Percentiles rank a stretch among this genome's conserved stretches.
Evolutionary conservation across 2,329 filamentous ascomycete genomes (phyloP).

Genomic region (Thyridium curvatum): DNA sequence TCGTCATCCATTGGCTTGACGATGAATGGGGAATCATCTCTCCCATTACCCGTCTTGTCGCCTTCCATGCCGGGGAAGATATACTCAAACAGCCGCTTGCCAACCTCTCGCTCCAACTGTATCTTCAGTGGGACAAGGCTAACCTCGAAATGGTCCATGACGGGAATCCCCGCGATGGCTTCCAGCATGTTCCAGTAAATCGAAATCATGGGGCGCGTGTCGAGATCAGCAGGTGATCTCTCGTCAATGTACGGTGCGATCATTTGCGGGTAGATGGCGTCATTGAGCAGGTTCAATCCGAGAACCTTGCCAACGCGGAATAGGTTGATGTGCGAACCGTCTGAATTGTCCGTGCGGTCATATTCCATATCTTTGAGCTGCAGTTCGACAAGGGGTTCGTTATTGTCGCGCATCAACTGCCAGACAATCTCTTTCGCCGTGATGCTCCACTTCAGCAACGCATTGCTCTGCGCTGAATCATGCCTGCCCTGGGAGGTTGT

Average conservation of each 20-base stretch:
- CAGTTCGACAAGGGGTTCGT: slow-evolving; percentile 85
- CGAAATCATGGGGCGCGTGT: slow-evolving; percentile 74
- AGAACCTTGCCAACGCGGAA: slow-evolving; percentile 84
- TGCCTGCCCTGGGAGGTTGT: slow-evolving; percentile 83
- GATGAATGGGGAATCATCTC: slow-evolving; percentile 56
- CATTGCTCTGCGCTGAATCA: slow-evolving; percentile 68
- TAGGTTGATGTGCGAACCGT: slow-evolving; percentile 91
- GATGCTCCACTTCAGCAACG: slow-evolving; percentile 85
- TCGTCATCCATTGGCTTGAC: slow-evolving; percentile 25
- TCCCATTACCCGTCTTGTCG: slow-evolving; percentile 34
- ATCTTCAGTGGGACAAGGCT: slow-evolving; percentile 89
- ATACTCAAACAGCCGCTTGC: slow-evolving; percentile 92
- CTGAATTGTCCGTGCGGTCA: slow-evolving; percentile 91
- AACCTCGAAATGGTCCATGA: slow-evolving; percentile 95
- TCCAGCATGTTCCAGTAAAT: slow-evolving; percentile 99
- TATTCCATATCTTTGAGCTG: slow-evolving; percentile 89
- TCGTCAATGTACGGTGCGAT: slow-evolving; percentile 81
- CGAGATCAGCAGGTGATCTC: slow-evolving; percentile 33
- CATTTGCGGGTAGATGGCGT: slow-evolving; percentile 94
- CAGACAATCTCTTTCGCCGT: slow-evolving; percentile 94
- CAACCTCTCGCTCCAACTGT: slow-evolving; percentile 87
- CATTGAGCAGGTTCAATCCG: slow-evolving; percentile 81
- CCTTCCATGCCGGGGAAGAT: slow-evolving; percentile 81
- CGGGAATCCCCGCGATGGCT: slow-evolving; percentile 93
- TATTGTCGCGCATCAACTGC: slow-evolving; percentile 85